These are phyloP conservation scores for Populus hybrid DNA, from an alignment of 441 rosid genomes.

Conservation along the genomic window DNA sequence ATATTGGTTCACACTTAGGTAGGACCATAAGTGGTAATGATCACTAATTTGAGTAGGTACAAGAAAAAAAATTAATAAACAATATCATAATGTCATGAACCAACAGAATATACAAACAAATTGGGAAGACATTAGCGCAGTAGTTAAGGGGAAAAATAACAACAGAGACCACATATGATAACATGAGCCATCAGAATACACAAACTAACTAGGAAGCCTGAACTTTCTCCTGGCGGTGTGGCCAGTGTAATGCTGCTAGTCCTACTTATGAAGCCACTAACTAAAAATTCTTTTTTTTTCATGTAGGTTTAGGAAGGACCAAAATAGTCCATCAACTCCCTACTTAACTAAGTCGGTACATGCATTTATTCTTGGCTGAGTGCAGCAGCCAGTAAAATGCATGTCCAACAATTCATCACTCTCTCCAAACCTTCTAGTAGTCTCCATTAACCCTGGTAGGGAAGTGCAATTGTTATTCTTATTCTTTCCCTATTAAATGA, in stretches of 20 bases:
- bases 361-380: neutral
- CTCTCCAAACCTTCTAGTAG: neutral
- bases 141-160: too few relatives aligned
- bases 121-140: neutral
- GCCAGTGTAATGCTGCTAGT: neutral
- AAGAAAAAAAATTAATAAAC: neutral
- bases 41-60: neutral
- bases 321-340: neutral
- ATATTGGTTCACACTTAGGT: neutral
- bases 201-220: neutral
- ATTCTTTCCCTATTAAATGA: neutral
- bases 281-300: neutral
- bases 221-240: neutral
- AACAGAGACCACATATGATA: too few relatives aligned
- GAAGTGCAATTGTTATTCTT: neutral
- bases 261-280: constrained; percentile 1
- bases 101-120: neutral
- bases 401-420: neutral
- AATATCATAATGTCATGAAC: neutral
- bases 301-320: neutral
- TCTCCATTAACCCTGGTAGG: neutral
- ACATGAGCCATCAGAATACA: too few relatives aligned
- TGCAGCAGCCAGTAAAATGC: neutral
- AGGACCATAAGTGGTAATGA: neutral
- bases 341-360: neutral